Conservation (phyloP, 1,284 basidiomycete genomes). For the Phellinidium pouzarii region DNA sequence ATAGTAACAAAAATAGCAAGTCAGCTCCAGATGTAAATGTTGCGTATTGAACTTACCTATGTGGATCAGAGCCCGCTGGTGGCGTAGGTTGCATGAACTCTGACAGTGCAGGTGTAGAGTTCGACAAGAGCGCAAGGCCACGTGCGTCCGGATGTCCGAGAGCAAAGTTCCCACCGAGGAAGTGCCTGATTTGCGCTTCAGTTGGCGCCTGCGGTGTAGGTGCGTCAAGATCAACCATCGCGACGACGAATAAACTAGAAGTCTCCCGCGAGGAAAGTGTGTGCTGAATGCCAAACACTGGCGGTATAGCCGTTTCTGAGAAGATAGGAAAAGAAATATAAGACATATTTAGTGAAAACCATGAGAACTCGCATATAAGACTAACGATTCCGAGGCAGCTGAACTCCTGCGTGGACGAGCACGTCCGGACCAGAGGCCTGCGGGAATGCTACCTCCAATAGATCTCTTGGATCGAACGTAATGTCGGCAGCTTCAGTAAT, state of each 20-base stretch:
- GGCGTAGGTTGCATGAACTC: conserved; percentile 42
- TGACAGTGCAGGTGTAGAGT: conserved; percentile 39
- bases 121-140: conserved; percentile 27
- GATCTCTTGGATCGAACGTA: conserved; percentile 30
- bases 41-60: conserved; percentile 33
- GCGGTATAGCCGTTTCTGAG: conserved; percentile 38
- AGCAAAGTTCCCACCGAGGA: conserved; percentile 42
- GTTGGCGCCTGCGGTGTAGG: conserved; percentile 43
- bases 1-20: conserved; percentile 17
- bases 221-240: conserved; percentile 44
- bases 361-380: background rate
- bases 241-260: conserved; percentile 36
- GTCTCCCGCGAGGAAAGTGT: conserved; percentile 10
- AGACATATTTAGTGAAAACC: background rate
- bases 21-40: background rate
- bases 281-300: conserved; percentile 32
- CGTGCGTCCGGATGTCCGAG: conserved; percentile 5
- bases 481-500: conserved; percentile 30
- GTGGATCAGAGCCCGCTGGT: conserved; percentile 45
- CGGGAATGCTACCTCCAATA: conserved; percentile 34
- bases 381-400: conserved; percentile 35
- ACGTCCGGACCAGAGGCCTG: conserved; percentile 28
- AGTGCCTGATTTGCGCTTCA: conserved; percentile 43
- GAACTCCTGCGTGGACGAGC: conserved; percentile 34
- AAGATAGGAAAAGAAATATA: background rate